Conservation (phyloP, 441 rosid species). For the Jatropha podagrica region DNA sequence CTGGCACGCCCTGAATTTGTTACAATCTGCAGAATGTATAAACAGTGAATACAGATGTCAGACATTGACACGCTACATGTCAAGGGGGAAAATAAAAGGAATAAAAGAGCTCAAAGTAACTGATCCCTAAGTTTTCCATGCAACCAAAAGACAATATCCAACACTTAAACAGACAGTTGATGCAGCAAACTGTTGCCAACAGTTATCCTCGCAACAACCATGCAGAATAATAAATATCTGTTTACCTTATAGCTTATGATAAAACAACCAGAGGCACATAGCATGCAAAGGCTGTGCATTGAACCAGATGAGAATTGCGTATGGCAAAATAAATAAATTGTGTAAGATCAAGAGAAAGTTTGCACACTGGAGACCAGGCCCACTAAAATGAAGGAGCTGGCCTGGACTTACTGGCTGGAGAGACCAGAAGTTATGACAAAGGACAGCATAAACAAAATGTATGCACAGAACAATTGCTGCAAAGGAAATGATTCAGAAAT, state of each 20-base stretch:
- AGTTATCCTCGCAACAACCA: conserved; percentile 3
- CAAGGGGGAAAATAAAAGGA: background rate
- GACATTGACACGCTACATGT: background rate
- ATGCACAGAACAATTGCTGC: background rate
- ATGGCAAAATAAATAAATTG: background rate
- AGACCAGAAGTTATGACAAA: too few relatives aligned
- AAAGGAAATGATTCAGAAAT: background rate
- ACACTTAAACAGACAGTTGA: background rate
- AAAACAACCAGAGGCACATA: background rate
- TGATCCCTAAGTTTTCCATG: background rate
- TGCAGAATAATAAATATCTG: background rate
- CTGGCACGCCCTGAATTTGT: conserved; percentile 97
- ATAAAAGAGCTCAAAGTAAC: background rate
- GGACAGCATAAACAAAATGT: background rate
- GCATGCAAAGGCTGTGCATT: background rate
- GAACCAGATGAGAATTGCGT: background rate
- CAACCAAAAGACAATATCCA: background rate
- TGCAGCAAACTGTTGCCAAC: background rate
- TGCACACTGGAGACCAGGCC: background rate
- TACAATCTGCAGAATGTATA: conserved; percentile 64
- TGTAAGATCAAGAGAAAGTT: background rate
- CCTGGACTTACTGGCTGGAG: too few relatives aligned
- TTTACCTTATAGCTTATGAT: background rate
- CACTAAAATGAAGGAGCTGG: background rate
- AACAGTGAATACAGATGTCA: conserved; percentile 17